phyloP scores from a whole-genome alignment of 2,329 filamentous ascomycete genomes.

The Diaporthe sp. region DNA sequence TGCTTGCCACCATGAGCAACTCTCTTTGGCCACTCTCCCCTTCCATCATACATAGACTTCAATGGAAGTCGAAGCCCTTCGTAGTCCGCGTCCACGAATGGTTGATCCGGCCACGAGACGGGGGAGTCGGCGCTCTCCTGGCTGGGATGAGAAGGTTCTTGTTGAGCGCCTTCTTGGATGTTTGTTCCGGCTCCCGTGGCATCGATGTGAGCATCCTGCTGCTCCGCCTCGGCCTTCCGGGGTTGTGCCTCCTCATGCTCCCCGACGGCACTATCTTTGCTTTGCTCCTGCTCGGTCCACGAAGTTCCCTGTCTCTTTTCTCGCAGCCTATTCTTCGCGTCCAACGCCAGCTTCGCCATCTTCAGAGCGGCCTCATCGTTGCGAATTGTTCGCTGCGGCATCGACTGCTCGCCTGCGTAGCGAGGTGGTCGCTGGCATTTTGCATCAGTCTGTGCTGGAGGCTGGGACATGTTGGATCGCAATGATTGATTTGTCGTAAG shows the following conservation, averaged over 20 bases:
- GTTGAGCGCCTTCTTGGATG: fast-evolving
- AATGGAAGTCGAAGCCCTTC: neutral
- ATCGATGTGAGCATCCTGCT: neutral
- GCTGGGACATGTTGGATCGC: neutral
- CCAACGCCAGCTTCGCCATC: neutral
- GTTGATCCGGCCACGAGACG: neutral
- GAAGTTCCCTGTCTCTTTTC: neutral
- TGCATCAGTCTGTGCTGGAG: too few species aligned
- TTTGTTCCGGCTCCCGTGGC: fast-evolving
- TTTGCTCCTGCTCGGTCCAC: neutral
- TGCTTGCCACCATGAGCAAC: neutral
- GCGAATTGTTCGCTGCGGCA: neutral
- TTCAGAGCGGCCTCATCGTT: neutral
- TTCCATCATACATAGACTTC: neutral
- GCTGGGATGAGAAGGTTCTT: neutral
- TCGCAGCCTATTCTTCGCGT: neutral
- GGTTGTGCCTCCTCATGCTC: neutral
- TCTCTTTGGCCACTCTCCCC: neutral
- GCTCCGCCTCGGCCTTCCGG: neutral
- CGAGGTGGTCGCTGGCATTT: neutral
- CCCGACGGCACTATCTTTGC: too few species aligned
- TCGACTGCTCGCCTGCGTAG: neutral
- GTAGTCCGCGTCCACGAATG: neutral
- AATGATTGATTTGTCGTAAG: fast-evolving
- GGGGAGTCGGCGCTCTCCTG: neutral